Base-by-base conservation (phyloP, 768 basidiomycete species). In the Russula sp. region DNA sequence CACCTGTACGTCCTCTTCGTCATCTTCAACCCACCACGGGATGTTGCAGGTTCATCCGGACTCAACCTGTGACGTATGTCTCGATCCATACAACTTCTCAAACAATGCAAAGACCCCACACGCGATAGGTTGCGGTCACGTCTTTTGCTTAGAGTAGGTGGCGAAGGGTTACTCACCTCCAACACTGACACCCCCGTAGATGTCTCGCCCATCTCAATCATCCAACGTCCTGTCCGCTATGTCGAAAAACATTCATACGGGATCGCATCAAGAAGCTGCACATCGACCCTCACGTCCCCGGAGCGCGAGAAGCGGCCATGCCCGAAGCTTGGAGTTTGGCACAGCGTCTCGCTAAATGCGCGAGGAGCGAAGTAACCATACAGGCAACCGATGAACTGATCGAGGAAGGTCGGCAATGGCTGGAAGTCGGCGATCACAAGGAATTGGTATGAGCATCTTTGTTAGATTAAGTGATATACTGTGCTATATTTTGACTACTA, bases 21-120 rank as follows among this genome's bases (percentile, higher is more conserved):
- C 54, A 48, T 38, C n/a, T 24, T 49, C 36, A 36, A 36, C 36
- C n/a, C 52, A 38, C 11, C 50, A 34, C 40, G 32, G 48, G 54
- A 81, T 83, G 82, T 76, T 91, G 71, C 79, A 87, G 67, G 78
- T 89, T 28, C 87, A 90, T 74, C 80, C 87, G 5, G 80, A 84
- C 40, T 89, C 87, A 70, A 80, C 79, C 65, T 91, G 89, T 77
- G 89, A 91, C 73, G 84, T 91, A 69, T 91, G 89, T 73, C 77
- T 88, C 64, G 86, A 88, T 61, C 75, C 77, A 30, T 89, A 88
- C 72, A 74, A 79, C 49, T 84, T 82, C 76, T 76, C 81, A 46
- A 78, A 77, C 28, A 73, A 78, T 44, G 74, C 76, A 48, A 80
- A 80, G 70, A 77, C 81, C 53, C 89, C 88, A 6, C 83, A 88